phyloP scores from a whole-genome alignment of 805 yeast genomes.

The Saturnispora mendoncae region DNA sequence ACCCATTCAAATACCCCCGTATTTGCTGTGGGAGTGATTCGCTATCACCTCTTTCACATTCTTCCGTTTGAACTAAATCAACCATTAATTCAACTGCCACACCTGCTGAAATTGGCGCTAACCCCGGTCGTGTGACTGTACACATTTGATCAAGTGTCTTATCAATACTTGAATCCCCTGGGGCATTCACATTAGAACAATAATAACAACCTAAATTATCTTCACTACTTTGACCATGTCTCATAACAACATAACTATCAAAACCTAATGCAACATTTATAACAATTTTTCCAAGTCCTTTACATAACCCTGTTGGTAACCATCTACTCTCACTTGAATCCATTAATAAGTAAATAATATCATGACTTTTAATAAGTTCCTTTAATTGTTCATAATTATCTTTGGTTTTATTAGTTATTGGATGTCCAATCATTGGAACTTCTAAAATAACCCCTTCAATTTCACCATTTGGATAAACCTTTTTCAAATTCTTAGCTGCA shows the following conservation, averaged over 20 bases:
- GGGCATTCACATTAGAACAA: constrained; percentile 94
- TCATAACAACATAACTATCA: constrained; percentile 86
- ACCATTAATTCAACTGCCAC: constrained; percentile 78
- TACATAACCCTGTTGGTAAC: constrained; percentile 87
- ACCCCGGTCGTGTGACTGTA: constrained; percentile 96
- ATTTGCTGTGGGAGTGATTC: constrained; percentile 88
- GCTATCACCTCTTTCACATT: no score
- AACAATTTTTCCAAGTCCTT: constrained; percentile 57
- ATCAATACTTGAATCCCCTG: constrained; percentile 78
- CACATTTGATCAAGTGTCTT: constrained; percentile 96
- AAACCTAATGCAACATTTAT: constrained; percentile 93
- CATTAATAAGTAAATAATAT: constrained; percentile 71
- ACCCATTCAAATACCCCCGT: constrained; percentile 71
- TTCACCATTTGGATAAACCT: constrained; percentile 70
- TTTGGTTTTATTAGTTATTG: constrained; percentile 46
- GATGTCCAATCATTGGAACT: constrained; percentile 96
- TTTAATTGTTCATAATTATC: constrained; percentile 45
- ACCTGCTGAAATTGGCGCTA: constrained; percentile 80
- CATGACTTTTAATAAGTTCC: constrained; percentile 55
- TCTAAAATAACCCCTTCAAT: constrained; percentile 57
- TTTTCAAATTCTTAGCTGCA: constrained; percentile 66
- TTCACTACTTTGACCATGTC: constrained; percentile 60
- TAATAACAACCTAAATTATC: constrained; percentile 75
- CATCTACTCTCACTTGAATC: constrained; percentile 95
- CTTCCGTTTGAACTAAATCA: constrained; percentile 36